phyloP scores from a whole-genome alignment of 176 grass and related monocot genomes.

The Carex pumila region DNA sequence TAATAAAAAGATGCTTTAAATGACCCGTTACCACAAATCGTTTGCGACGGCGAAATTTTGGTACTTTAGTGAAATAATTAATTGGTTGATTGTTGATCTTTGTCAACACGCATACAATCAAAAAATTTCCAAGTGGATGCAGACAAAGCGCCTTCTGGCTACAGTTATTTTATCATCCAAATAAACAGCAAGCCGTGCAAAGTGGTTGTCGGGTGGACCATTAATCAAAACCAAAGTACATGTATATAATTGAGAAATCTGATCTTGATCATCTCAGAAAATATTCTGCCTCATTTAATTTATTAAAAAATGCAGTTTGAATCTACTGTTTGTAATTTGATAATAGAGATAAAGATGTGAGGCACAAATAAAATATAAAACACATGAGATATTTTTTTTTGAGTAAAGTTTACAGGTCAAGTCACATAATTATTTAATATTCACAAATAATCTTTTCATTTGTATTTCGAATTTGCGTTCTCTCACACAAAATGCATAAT shows the following conservation, averaged over 20 bases:
- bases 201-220: not conserved
- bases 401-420: too few relatives aligned
- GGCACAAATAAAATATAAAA: too few relatives aligned
- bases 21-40: not conserved
- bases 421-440: too few relatives aligned
- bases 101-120: not conserved
- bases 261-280: too few relatives aligned
- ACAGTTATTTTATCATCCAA: not conserved
- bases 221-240: not conserved
- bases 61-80: not conserved
- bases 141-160: not conserved
- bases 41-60: not conserved
- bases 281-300: too few relatives aligned
- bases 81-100: constrained; percentile 2
- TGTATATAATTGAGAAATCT: not conserved
- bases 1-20: not conserved
- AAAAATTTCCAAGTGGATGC: not conserved
- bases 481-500: too few relatives aligned
- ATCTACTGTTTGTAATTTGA: too few relatives aligned
- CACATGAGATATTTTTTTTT: too few relatives aligned
- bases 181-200: not conserved
- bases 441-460: too few relatives aligned
- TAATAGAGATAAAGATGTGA: too few relatives aligned
- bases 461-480: too few relatives aligned
- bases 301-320: too few relatives aligned